These are phyloP conservation scores for Neckera pumila DNA, from an alignment of 225 moss, liverwort and hornwort species.

Conservation along the genomic window DNA sequence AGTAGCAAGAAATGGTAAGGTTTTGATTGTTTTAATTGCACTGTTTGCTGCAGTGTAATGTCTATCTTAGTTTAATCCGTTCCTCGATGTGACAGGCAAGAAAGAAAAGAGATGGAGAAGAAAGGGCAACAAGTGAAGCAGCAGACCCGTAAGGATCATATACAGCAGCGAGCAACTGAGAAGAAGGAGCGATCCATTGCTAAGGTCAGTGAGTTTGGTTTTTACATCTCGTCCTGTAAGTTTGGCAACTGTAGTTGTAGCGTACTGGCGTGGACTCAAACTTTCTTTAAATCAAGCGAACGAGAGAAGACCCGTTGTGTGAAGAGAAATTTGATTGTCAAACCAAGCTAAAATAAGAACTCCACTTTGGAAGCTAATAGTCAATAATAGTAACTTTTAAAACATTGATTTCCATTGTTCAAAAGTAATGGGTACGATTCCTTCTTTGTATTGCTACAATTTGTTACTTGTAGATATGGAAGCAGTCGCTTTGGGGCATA, in stretches of 20 bases:
- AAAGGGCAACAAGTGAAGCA: conserved; percentile 59
- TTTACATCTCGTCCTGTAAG: neutral
- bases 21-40: neutral
- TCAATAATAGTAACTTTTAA: neutral
- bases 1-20: conserved; percentile 84
- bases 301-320: neutral
- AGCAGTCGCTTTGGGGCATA: neutral
- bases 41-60: neutral
- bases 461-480: neutral
- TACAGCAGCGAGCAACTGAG: conserved; percentile 63
- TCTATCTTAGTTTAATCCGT: neutral
- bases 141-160: conserved; percentile 61
- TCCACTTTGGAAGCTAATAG: neutral
- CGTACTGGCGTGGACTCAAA: neutral
- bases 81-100: conserved; percentile 54
- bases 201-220: conserved; percentile 39
- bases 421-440: neutral
- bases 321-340: neutral
- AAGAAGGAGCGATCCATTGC: conserved; percentile 78
- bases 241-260: neutral
- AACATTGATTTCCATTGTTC: neutral
- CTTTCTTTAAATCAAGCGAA: neutral
- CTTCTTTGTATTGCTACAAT: neutral
- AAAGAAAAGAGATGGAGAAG: conserved; percentile 67
- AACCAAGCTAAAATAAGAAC: neutral